Evolutionary conservation across 768 basidiomycete species (phyloP).

Genomic region (Leccinum rimulosum): DNA sequence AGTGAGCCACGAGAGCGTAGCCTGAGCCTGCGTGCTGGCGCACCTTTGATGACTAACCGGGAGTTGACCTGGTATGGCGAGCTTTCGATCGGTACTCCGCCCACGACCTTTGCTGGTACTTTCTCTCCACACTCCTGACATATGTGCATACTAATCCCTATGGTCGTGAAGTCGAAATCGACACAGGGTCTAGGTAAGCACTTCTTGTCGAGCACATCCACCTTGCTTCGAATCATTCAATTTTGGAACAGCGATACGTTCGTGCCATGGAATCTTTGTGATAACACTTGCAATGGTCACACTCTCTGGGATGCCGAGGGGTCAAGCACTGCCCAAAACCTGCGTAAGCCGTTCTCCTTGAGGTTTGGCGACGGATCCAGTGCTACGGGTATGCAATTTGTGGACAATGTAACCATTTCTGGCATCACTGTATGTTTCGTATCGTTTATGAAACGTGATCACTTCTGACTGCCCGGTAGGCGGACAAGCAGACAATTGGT

Average conservation of each 20-base stretch:
- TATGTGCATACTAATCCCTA: background rate
- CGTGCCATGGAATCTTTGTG: background rate
- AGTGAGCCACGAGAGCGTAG: background rate
- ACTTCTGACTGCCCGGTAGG: background rate
- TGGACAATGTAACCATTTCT: background rate
- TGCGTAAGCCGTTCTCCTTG: background rate
- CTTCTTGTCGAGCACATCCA: background rate
- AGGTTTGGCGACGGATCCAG: background rate
- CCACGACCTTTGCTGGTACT: background rate
- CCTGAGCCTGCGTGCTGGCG: background rate
- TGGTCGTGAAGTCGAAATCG: background rate
- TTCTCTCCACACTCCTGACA: background rate
- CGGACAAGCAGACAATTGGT: background rate
- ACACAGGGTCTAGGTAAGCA: background rate
- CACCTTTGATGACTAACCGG: background rate
- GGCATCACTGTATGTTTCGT: background rate
- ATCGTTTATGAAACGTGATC: background rate
- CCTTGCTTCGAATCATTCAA: background rate
- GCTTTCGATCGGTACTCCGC: background rate
- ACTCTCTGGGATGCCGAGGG: background rate
- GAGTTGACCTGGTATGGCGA: background rate
- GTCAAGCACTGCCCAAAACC: background rate
- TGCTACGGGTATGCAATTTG: background rate
- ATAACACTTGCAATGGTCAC: background rate
- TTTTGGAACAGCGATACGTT: background rate